Base-by-base conservation (phyloP, 2,329 filamentous ascomycete species). In the Zasmidium cellare region DNA sequence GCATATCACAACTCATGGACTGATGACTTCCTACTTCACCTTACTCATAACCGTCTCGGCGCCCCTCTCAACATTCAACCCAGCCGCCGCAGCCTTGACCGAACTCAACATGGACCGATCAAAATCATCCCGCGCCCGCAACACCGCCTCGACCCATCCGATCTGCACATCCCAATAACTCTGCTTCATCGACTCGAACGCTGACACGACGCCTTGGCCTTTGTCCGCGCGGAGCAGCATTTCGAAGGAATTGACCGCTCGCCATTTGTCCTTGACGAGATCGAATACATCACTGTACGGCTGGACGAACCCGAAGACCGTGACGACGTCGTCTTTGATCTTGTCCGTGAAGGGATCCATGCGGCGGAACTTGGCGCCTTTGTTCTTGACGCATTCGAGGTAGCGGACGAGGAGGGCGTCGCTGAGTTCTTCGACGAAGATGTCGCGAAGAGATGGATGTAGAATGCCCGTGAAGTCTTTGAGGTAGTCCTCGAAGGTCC, bases 401-500 rank as follows among this genome's bases (percentile, higher is more conserved):
- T 99, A 99, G 57, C 87, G 85, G 23, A 92, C 84, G 2, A 99
- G 87, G 16, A 99, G 84, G 76, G 96, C 91, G 76, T 97, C 91
- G 60, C 92, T 88, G 53, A 99, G 86, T 73, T 96, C 93, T 75
- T 97, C 92, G 70, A 96, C 87, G 65, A 99, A 88, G 67, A 97
- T 92, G 72, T 97, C 93, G 56, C 90, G 86, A 6, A 97, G 84
- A 2, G 90, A 92, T 65, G 91, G 88, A 76, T 97, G 91, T 25
- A 97, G 83, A 19, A 96, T 89, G 53, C 85, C 81, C 59, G 86
- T 84, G 79, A 97, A 97, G 76, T 99, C 68, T 69, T 83, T 78
- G 67, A 97, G 84, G 77, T 99, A 99, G 76, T 97, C 94, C 66
- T 96, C 91, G 71, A 99, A 93, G 0, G 94, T 99, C 23, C 89